Evolutionary conservation across 139 green algal genomes (phyloP), one percentile per base, ranked within the genome.

Genomic region (Coelastrella sp.): DNA sequence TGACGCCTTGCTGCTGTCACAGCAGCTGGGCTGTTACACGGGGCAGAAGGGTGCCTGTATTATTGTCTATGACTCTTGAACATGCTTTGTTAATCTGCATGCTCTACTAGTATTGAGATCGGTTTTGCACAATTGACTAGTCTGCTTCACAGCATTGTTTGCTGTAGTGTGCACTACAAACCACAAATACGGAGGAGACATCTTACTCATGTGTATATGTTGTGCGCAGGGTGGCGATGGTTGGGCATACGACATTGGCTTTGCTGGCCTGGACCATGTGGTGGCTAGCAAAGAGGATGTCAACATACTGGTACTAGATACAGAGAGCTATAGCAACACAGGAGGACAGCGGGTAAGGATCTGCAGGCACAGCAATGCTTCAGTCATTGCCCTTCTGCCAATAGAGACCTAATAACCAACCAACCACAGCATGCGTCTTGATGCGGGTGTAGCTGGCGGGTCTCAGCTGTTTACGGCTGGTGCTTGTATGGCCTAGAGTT

Each of bases 191-290:
- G 61, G 8, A 13, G 61, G 61, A 19, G 61, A 13, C 61, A 10
- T 71, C 61, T 71, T 10, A 19, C 11, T 71, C 0, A 71, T 71
- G 61, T 71, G 32, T 47, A 47, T 47, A 47, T 47, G 32, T 47
- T 47, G 32, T 47, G 32, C 1, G 32, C 61, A 71, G 77, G 94
- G 94, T 82, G 94, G 94, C 68, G 94, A 96, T 82, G 94, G 94
- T 64, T 95, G 92, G 92, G 94, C 94, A 17, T 96, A 96, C 81
- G 94, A 96, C 89, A 95, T 96, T 58, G 93, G 93, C 68, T 95
- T 94, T 88, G 93, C 88, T 5, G 94, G 94, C 3, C 87, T 96
- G 59, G 94, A 96, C 91, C 94, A 96, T 90, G 92, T 96, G 90
- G 79, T 95, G 54, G 85, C 92, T 20, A 92, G 87, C 8, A 90